These are phyloP conservation scores for Aspergillus sp. DNA, from an alignment of 2,329 filamentous ascomycete genomes.

Conservation along the genomic window DNA sequence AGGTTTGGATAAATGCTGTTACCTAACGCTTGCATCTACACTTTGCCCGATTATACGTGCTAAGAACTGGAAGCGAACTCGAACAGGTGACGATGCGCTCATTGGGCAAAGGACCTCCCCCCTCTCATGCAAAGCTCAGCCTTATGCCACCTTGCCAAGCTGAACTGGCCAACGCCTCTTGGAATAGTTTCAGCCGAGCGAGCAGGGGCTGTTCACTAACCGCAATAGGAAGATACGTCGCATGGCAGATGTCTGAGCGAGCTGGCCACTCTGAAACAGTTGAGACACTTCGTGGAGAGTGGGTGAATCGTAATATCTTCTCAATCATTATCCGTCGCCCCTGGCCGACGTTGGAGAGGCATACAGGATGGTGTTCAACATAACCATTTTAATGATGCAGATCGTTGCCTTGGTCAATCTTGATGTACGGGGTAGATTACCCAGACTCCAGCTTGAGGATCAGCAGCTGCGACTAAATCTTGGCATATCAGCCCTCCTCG, in stretches of 20 bases:
- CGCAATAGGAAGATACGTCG: not conserved
- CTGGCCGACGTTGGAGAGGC: not conserved
- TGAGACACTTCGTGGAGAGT: not conserved
- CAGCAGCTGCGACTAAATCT: conserved; percentile 12
- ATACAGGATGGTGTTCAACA: not conserved
- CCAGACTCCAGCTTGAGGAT: conserved; percentile 6
- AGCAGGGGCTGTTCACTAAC: conserved; percentile 7
- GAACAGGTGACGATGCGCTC: not conserved
- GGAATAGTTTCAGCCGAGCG: conserved; percentile 3
- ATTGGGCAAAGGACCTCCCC: conserved; percentile 4
- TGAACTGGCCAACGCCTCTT: conserved; percentile 3
- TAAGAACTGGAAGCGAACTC: not conserved
- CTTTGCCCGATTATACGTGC: not conserved
- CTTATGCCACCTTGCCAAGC: conserved; percentile 14
- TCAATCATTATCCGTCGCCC: not conserved
- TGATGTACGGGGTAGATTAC: not conserved
- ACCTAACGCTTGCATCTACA: conserved; percentile 2
- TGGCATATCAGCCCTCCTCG: conserved; percentile 15
- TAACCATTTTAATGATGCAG: not conserved
- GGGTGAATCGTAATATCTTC: not conserved
- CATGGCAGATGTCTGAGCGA: not conserved
- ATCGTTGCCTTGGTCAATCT: not conserved
- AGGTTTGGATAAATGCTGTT: not conserved
- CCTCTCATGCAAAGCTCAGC: conserved; percentile 4
- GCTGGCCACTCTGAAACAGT: not conserved